These are phyloP conservation scores for Suillus paluster DNA, from an alignment of 768 basidiomycete species.

Conservation along the genomic window DNA sequence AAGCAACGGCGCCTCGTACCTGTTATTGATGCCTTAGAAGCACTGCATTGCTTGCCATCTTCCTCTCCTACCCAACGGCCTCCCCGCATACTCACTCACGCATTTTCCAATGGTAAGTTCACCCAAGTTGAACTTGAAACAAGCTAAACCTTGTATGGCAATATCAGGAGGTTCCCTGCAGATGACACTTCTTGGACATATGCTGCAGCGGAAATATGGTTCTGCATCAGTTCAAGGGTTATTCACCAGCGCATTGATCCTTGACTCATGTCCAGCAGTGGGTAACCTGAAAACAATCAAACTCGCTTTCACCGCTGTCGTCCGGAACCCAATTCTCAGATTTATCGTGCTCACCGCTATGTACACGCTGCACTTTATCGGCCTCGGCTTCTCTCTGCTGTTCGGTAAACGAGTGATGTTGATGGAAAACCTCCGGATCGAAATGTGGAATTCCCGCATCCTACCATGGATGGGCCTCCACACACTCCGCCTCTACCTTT, in stretches of 20 bases:
- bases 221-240: constrained; percentile 8
- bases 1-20: constrained; percentile 25
- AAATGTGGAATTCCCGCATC: constrained; percentile 26
- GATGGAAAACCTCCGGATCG: constrained; percentile 10
- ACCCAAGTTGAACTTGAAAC: neutral
- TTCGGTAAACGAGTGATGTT: constrained; percentile 23
- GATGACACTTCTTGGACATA: constrained; percentile 19
- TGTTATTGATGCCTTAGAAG: constrained; percentile 26
- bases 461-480: constrained; percentile 35
- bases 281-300: constrained; percentile 21
- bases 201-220: constrained; percentile 25
- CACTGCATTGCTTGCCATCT: constrained; percentile 26
- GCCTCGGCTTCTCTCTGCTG: constrained; percentile 10
- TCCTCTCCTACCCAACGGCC: neutral
- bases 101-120: constrained; percentile 34
- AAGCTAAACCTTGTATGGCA: neutral
- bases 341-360: constrained; percentile 17
- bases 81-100: constrained; percentile 30
- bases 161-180: constrained; percentile 27
- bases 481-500: constrained; percentile 42
- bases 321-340: constrained; percentile 25
- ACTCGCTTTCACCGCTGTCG: constrained; percentile 24
- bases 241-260: constrained; percentile 20
- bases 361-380: constrained; percentile 17
- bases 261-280: constrained; percentile 26